phyloP scores from a whole-genome alignment of 2,329 filamentous ascomycete genomes.

The Sarocladium oryzae region DNA sequence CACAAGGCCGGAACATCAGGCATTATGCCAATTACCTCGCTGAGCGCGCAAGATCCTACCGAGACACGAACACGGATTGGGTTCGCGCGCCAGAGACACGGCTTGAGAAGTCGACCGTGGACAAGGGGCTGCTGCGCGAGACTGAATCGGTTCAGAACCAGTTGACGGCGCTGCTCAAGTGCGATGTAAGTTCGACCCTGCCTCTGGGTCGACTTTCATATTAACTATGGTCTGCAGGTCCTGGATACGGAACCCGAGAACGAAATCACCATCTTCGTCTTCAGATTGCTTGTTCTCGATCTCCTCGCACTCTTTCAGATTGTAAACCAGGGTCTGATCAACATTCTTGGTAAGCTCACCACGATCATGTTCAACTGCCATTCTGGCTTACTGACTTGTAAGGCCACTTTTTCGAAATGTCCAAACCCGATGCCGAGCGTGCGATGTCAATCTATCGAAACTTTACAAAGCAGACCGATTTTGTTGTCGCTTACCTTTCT shows the following conservation, averaged over 20 bases:
- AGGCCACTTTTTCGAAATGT: conserved; percentile 99
- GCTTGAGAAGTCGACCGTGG: conserved; percentile 78
- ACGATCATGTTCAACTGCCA: conserved; percentile 8
- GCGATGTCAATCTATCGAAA: conserved; percentile 87
- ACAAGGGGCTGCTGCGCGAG: conserved; percentile 87
- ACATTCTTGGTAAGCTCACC: conserved; percentile 69
- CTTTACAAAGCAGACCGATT: conserved; percentile 87
- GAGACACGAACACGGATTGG: conserved; percentile 82
- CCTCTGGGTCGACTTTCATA: neutral
- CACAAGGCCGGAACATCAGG: conserved; percentile 89
- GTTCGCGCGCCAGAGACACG: conserved; percentile 76
- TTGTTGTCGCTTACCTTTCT: conserved; percentile 83
- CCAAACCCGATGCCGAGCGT: conserved; percentile 83
- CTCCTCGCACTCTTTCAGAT: conserved; percentile 86
- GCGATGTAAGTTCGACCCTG: conserved; percentile 58
- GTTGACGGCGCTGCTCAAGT: conserved; percentile 77
- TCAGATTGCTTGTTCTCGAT: conserved; percentile 84
- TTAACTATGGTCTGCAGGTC: conserved; percentile 49
- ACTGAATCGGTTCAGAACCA: conserved; percentile 87
- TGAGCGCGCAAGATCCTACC: conserved; percentile 74
- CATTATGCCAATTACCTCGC: conserved; percentile 84
- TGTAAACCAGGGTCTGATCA: conserved; percentile 95
- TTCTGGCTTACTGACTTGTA: conserved; percentile 19
- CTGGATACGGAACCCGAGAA: conserved; percentile 87
- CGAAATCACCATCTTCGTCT: conserved; percentile 92